These are phyloP conservation scores for Phytophthora ramorum DNA, from an alignment of 352 stramenopile genomes.

Conservation along the genomic window DNA sequence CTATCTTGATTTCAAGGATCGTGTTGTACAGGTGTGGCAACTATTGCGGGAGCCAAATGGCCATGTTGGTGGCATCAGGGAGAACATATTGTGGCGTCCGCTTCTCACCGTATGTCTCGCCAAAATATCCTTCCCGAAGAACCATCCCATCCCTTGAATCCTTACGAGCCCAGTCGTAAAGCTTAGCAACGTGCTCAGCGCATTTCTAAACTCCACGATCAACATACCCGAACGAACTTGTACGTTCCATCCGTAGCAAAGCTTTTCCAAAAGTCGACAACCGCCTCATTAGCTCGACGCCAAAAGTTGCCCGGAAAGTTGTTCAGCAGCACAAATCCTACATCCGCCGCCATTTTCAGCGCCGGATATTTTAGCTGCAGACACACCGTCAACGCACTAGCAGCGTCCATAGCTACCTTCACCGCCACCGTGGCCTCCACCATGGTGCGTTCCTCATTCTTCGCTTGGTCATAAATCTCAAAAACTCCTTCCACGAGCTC, in stretches of 20 bases:
- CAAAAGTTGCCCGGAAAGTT: background rate
- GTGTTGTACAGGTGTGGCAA: conserved; percentile 33
- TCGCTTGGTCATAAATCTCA: conserved; percentile 35
- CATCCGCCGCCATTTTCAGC: conserved; percentile 25
- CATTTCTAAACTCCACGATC: conserved; percentile 11
- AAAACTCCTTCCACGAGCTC: conserved; percentile 36
- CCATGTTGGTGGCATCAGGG: conserved; percentile 18
- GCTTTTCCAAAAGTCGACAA: conserved; percentile 5
- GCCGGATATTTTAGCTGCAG: conserved; percentile 38
- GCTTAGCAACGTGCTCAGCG: background rate
- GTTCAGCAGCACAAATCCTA: background rate
- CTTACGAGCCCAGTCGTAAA: background rate
- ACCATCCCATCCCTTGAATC: background rate
- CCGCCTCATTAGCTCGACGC: background rate
- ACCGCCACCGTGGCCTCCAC: conserved; percentile 44
- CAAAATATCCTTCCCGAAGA: conserved; percentile 25
- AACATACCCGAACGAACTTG: conserved; percentile 18
- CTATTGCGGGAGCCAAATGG: conserved; percentile 31
- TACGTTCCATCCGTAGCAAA: conserved; percentile 4
- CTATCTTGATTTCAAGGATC: conserved; percentile 15
- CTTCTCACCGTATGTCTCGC: conserved; percentile 24
- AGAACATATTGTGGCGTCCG: conserved; percentile 23
- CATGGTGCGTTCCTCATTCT: conserved; percentile 39
- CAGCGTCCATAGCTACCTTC: conserved; percentile 36
- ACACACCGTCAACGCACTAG: conserved; percentile 13